A percentile compares a stretch with the other conserved stretches of the same genome.
phyloP scores from a whole-genome alignment of 192 early-diverging fungal genomes.

The Cetraspora pellucida region DNA sequence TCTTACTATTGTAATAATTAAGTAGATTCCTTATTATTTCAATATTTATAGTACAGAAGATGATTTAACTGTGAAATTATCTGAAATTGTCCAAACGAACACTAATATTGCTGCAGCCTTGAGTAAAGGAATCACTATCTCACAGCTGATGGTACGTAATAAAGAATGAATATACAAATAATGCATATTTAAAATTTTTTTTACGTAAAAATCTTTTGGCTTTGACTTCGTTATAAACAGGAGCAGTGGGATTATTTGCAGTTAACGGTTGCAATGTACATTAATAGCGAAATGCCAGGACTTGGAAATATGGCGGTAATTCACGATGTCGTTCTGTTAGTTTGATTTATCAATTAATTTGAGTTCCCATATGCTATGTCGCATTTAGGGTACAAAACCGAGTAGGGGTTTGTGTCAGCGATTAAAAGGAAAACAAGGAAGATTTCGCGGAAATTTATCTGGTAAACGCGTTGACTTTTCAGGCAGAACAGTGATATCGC shows the following conservation, averaged over 20 bases:
- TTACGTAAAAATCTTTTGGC: too few species aligned
- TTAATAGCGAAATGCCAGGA: slow-evolving; percentile 94
- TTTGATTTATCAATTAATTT: too few species aligned
- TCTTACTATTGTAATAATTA: not conserved
- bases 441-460: slow-evolving; percentile 97
- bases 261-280: slow-evolving; percentile 92
- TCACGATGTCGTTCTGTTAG: too few species aligned
- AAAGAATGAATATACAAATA: not conserved
- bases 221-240: slow-evolving; percentile 36
- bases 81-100: slow-evolving; percentile 93
- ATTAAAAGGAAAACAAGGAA: slow-evolving; percentile 98
- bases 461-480: slow-evolving; percentile 99
- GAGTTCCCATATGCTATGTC: not conserved
- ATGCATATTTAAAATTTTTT: not conserved
- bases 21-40: not conserved
- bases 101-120: slow-evolving; percentile 69
- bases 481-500: slow-evolving; percentile 97
- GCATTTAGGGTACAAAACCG: slow-evolving; percentile 53
- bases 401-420: slow-evolving; percentile 91
- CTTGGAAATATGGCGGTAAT: slow-evolving; percentile 61
- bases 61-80: slow-evolving; percentile 92
- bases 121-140: slow-evolving; percentile 63
- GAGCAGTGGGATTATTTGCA: slow-evolving; percentile 98
- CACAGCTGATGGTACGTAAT: slow-evolving; percentile 62
- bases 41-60: slow-evolving; percentile 81